These are phyloP conservation scores for Chamaecrista fasciculata DNA, from an alignment of 306 rosid species.

Conservation along the genomic window DNA sequence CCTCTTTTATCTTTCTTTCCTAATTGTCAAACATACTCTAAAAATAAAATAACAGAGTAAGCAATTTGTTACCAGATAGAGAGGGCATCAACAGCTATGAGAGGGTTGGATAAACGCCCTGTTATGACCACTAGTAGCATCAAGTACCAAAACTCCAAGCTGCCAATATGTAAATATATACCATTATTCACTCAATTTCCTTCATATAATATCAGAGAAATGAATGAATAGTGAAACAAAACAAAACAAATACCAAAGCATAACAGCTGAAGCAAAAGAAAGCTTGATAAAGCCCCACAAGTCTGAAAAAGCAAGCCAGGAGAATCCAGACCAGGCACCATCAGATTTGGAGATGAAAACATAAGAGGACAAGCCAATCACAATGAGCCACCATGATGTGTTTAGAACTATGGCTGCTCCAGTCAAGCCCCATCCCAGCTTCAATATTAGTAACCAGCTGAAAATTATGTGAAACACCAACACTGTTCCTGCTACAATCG, in stretches of 20 bases:
- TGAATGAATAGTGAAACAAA: too few relatives aligned
- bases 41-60: too few relatives aligned
- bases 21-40: too few relatives aligned
- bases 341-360: conserved; percentile 64
- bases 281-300: conserved; percentile 64
- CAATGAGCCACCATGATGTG: conserved; percentile 67
- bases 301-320: conserved; percentile 69
- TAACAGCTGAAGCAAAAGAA: conserved; percentile 75
- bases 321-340: conserved; percentile 84
- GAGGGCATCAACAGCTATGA: too few relatives aligned
- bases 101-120: too few relatives aligned
- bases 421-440: conserved; percentile 53
- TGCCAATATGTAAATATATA: too few relatives aligned
- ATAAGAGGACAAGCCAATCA: conserved; percentile 45
- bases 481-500: conserved; percentile 44
- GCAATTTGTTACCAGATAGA: conserved; percentile 59
- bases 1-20: too few relatives aligned
- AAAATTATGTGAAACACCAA: conserved; percentile 47
- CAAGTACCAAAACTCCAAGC: conserved; percentile 91
- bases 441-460: conserved; percentile 65
- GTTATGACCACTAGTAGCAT: conserved; percentile 65
- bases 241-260: conserved; percentile 70
- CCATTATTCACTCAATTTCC: too few relatives aligned
- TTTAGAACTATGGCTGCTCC: conserved; percentile 73
- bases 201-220: too few relatives aligned